phyloP scores from a whole-genome alignment of 331 rosid species.

The Cydonia oblonga region DNA sequence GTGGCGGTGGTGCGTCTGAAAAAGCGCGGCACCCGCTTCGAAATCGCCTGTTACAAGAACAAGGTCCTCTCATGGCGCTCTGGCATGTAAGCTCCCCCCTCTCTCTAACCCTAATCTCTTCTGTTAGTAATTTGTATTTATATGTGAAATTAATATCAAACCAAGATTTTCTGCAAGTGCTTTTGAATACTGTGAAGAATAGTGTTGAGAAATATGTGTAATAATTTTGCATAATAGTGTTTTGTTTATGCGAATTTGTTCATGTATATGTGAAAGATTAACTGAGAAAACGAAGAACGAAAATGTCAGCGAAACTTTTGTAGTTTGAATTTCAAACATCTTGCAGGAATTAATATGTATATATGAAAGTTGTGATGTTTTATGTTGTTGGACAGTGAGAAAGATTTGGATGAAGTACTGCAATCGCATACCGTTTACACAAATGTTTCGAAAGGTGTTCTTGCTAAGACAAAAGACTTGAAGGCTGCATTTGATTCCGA shows the following conservation, averaged over 20 bases:
- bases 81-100: constrained; percentile 49
- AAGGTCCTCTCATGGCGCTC: constrained; percentile 97
- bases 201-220: background rate
- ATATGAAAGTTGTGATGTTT: background rate
- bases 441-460: constrained; percentile 91
- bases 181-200: background rate
- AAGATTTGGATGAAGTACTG: constrained; percentile 85
- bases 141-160: background rate
- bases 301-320: background rate
- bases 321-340: background rate
- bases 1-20: constrained; percentile 92
- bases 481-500: constrained; percentile 68
- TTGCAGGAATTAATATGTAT: background rate
- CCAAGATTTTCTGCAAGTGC: background rate
- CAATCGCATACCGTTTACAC: constrained; percentile 81
- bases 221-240: background rate
- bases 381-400: constrained; percentile 43
- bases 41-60: constrained; percentile 89
- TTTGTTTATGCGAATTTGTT: background rate
- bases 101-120: background rate
- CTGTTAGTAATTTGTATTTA: background rate
- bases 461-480: constrained; percentile 86
- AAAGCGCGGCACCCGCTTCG: constrained; percentile 73
- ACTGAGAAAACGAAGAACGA: background rate
- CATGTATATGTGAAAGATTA: background rate